Evolutionary conservation across 2,329 filamentous ascomycete species (phyloP).

Genomic region (Diaporthe citriasiana): DNA sequence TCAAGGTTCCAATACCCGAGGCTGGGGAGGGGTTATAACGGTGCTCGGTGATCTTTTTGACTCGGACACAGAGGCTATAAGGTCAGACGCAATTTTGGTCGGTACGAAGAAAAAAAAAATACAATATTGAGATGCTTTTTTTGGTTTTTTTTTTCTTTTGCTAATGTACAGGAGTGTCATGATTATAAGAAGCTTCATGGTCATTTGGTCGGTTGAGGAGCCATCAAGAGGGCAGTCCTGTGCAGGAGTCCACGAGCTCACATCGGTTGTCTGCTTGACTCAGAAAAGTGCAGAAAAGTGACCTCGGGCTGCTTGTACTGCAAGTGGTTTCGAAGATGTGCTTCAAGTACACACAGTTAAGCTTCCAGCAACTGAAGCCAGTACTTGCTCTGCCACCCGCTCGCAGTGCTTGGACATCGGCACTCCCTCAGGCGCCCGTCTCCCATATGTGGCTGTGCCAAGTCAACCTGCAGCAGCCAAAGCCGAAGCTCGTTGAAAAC

Average conservation of each 20-base stretch:
- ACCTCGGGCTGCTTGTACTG: neutral
- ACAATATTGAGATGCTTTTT: too few species aligned
- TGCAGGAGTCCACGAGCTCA: neutral
- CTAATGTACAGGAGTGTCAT: neutral
- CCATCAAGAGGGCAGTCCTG: neutral
- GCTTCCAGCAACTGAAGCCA: neutral
- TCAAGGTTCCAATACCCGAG: too few species aligned
- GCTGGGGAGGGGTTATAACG: too few species aligned
- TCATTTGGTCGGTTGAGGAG: neutral
- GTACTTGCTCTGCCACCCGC: too few species aligned
- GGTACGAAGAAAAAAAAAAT: too few species aligned
- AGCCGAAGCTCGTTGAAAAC: neutral
- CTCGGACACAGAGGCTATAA: too few species aligned
- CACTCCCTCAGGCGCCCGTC: neutral
- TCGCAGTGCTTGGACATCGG: too few species aligned
- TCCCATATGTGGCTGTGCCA: too few species aligned
- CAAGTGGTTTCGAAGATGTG: neutral
- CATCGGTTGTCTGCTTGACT: neutral
- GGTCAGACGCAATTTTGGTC: too few species aligned
- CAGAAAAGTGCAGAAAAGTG: neutral
- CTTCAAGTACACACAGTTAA: neutral
- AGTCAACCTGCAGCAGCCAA: neutral
- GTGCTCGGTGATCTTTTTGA: too few species aligned
- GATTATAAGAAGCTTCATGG: neutral
- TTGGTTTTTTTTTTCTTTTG: too few species aligned